phyloP scores from a whole-genome alignment of 768 basidiomycete genomes.

The Naganishia randhawae region DNA sequence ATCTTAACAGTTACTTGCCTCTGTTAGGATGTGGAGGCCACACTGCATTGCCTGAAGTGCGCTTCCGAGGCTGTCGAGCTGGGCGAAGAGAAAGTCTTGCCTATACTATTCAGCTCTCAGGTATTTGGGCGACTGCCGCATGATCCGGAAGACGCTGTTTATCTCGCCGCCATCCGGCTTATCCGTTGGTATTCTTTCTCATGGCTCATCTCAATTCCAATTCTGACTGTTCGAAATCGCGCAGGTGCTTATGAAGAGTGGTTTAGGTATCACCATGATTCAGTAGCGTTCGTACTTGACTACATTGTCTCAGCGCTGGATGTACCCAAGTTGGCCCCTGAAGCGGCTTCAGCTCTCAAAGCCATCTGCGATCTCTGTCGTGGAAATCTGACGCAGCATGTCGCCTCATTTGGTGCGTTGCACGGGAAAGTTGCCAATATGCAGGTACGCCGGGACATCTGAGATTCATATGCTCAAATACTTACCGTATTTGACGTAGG shows the following conservation, averaged over 20 bases:
- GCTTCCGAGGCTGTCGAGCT: slow-evolving; percentile 79
- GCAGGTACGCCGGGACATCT: slow-evolving; percentile 58
- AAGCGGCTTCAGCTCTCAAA: slow-evolving; percentile 76
- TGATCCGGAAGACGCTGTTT: slow-evolving; percentile 59
- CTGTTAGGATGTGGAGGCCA: slow-evolving; percentile 74
- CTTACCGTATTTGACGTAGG: slow-evolving; percentile 27
- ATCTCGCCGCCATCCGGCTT: slow-evolving; percentile 68
- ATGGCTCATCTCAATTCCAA: background rate
- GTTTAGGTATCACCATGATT: slow-evolving; percentile 53
- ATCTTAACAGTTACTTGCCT: slow-evolving; percentile 1
- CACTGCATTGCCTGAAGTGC: slow-evolving; percentile 77
- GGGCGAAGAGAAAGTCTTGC: slow-evolving; percentile 54
- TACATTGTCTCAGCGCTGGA: slow-evolving; percentile 60
- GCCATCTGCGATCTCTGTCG: slow-evolving; percentile 88
- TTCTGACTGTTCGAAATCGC: background rate
- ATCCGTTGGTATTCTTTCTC: slow-evolving; percentile 61
- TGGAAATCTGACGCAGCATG: slow-evolving; percentile 73
- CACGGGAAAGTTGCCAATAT: slow-evolving; percentile 71
- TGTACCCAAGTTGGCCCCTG: slow-evolving; percentile 45
- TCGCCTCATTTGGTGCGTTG: slow-evolving; percentile 75
- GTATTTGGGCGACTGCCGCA: slow-evolving; percentile 63
- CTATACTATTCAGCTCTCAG: slow-evolving; percentile 64
- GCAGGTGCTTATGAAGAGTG: slow-evolving; percentile 51
- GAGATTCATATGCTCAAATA: background rate
- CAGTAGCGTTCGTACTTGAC: slow-evolving; percentile 66